Base-by-base conservation (phyloP, 805 yeast species). In the Wickerhamiella parazyma region DNA sequence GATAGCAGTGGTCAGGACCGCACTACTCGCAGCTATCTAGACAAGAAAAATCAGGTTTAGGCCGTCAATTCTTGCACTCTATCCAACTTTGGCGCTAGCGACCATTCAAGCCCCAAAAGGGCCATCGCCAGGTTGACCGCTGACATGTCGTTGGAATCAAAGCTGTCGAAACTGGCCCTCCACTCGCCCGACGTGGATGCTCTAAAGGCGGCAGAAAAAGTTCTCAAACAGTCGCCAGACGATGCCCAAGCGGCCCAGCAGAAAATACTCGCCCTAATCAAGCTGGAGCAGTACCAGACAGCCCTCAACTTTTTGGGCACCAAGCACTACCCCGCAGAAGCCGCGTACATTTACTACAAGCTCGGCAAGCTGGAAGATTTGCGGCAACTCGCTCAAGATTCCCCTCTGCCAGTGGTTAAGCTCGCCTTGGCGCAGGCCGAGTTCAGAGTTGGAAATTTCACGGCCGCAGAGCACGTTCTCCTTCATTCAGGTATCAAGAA, bases 261-360 rank as follows among this genome's bases (percentile, higher is more conserved):
- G 29, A 72, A 76, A 54, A 56, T 78, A 28, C 72, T 74, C 10
- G 73, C 84, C 3, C 64, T 76, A 55, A 75, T 76, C 56, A 74
- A 75, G 51, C 59, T 72, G 45, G 85, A 79, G 55, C 64, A 66
- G 48, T 78, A 73, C 58, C 36, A 43, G 21, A 22, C 36, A 6
- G 42, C 42, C 5, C 22, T 28, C 22, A 34, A 39, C 26, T 16
- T 39, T 31, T 26, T 39, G 29, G 33, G 33, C 33, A 31, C 21
- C 12, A 31, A 12, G 14, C 39, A 40, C 26, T 31, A 42, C 31
- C 49, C 54, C 6, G 54, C 72, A 41, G 82, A 75, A 53, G 62
- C 65, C 22, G 75, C 78, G 2, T 80, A 80, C 52, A 64, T 76
- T 6, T 69, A 69, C 53, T 80, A 80, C 60, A 73, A 76, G 49